Evolutionary conservation across 495 filamentous ascomycete genomes (phyloP).

Genomic region (Hypoxylon intermedium): DNA sequence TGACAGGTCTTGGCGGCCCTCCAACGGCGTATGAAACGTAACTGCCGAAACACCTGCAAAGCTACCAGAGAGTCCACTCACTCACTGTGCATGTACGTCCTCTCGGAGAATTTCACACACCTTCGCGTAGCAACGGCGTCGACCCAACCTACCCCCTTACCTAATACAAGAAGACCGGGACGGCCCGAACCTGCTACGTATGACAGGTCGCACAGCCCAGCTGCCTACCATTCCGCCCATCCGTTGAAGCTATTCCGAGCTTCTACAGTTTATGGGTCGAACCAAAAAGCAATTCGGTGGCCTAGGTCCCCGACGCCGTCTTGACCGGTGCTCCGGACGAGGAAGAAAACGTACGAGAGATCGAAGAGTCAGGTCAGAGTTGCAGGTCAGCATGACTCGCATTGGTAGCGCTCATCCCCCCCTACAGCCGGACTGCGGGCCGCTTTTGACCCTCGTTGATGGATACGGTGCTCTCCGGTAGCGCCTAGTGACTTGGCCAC

Average conservation of each 20-base stretch:
- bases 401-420: slow-evolving; percentile 20
- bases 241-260: slow-evolving; percentile 11
- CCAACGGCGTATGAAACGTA: slow-evolving; percentile 28
- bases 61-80: slow-evolving; percentile 13
- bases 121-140: not conserved
- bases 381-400: slow-evolving; percentile 30
- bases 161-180: slow-evolving; percentile 11
- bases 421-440: slow-evolving; percentile 1
- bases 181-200: slow-evolving; percentile 29
- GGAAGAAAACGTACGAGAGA: slow-evolving; percentile 27
- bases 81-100: slow-evolving; percentile 2
- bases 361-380: slow-evolving; percentile 27
- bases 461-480: slow-evolving; percentile 17
- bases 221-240: slow-evolving; percentile 7
- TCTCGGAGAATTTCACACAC: slow-evolving; percentile 18
- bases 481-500: slow-evolving; percentile 15
- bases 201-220: slow-evolving; percentile 29
- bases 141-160: slow-evolving; percentile 2
- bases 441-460: slow-evolving; percentile 9
- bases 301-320: slow-evolving; percentile 1
- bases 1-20: slow-evolving; percentile 1
- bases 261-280: not conserved
- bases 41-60: slow-evolving; percentile 33
- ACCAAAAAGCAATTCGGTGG: slow-evolving; percentile 1
- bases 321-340: slow-evolving; percentile 9